Evolutionary conservation across 2,329 filamentous ascomycete species (phyloP), one percentile per base, ranked within the genome.

Genomic region (Basipetospora chlamydospora): DNA sequence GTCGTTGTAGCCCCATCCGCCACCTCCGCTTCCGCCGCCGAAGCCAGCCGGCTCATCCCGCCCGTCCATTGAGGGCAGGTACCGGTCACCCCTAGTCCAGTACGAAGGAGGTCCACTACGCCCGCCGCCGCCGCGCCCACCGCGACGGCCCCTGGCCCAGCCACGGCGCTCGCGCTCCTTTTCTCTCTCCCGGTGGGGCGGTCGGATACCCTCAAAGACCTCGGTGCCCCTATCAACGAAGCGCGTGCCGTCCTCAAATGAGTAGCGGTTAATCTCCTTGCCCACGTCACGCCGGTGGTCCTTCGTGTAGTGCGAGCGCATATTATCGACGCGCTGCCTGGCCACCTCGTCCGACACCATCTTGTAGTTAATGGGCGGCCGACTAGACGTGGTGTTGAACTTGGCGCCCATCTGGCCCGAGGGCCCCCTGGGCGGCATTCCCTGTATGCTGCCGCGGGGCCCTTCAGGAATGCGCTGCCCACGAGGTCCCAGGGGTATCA

Each of bases 161-260:
- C 30, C 31, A 16, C 28, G 65, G 13, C 35, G 20, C 23, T 38
- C 28, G n/a, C 12, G 16, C 15, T n/a, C 26, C 16, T 26, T 26
- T 15, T 31, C 28, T 13, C 28, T 28, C 35, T 37, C 35, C 10
- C 35, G 28, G 23, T 38, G 35, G 2, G 73, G 73, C 17, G 71
- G 73, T 17, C 73, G 61, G 41, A 79, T 75, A 12, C 73, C 73
- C 33, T 73, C 59, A 48, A 78, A 78, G 26, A 77, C 73, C 51
- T 86, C 81, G 12, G 73, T 73, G 11, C 80, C 81, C 37, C 77
- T 67, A 51, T 86, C 80, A 30, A 86, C 78, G 37, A 86, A 73
- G 5, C 56, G 49, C 41, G 77, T 72, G 1, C 64, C 66, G 39
- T 76, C 61, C 52, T 85, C 79, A 46, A 86, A 86, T 0, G 77